A percentile compares a stretch with the other conserved stretches of the same genome.
These are phyloP conservation scores for Tolypocladium inflatum DNA, from an alignment of 2,329 filamentous ascomycete genomes.

Conservation along the genomic window DNA sequence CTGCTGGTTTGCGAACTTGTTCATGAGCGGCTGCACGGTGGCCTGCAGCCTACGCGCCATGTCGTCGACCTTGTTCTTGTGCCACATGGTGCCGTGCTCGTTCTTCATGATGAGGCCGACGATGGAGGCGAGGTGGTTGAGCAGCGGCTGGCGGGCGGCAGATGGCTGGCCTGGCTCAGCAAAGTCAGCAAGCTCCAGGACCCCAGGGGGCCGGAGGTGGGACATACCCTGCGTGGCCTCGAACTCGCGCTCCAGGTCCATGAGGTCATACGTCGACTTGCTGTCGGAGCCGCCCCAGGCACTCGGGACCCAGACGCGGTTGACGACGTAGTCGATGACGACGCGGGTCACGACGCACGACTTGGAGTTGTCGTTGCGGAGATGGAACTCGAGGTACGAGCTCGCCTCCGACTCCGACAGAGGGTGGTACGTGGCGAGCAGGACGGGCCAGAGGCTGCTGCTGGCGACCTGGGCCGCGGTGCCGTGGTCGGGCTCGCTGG, in stretches of 20 bases:
- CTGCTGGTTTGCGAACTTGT: conserved; percentile 20
- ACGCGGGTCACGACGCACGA: conserved; percentile 32
- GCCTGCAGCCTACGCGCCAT: conserved; percentile 29
- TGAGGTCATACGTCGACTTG: conserved; percentile 22
- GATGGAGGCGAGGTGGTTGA: conserved; percentile 25
- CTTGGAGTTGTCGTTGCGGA: conserved; percentile 28
- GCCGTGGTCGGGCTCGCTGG: conserved; percentile 19
- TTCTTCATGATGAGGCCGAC: conserved; percentile 27
- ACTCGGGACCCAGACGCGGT: conserved; percentile 27
- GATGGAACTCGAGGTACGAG: conserved; percentile 30
- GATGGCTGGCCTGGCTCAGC: conserved; percentile 20
- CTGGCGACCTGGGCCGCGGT: conserved; percentile 16
- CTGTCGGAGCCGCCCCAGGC: conserved; percentile 29
- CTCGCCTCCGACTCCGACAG: conserved; percentile 26
- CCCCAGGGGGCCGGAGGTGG: background rate
- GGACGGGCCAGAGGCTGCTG: conserved; percentile 25
- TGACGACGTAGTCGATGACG: conserved; percentile 32
- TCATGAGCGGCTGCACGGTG: conserved; percentile 29
- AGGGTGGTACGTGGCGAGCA: conserved; percentile 26
- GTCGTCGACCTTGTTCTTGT: conserved; percentile 26
- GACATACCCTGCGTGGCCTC: conserved; percentile 22
- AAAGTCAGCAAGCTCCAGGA: background rate
- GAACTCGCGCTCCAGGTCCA: conserved; percentile 26
- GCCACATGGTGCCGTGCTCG: conserved; percentile 19
- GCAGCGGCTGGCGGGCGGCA: conserved; percentile 26